Evolutionary conservation across 2,329 filamentous ascomycete genomes (phyloP).

Genomic region (Fusarium robinianum): DNA sequence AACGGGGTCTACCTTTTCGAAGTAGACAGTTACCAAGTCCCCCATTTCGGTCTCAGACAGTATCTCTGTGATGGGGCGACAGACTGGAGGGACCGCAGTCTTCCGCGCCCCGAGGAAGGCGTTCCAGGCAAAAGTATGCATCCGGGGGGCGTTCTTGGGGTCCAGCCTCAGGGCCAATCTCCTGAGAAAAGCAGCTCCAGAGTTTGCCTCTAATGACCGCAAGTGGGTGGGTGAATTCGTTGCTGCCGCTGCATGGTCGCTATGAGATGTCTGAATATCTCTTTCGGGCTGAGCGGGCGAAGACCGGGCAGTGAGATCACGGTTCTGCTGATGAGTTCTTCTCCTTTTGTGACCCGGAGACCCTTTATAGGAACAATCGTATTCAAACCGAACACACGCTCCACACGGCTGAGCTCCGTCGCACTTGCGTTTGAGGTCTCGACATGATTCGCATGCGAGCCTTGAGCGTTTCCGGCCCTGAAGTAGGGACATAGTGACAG

Average conservation of each 20-base stretch:
- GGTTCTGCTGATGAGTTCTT: conserved; percentile 7
- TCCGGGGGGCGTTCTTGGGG: conserved; percentile 54
- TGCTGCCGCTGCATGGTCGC: conserved; percentile 14
- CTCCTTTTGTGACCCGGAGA: conserved; percentile 20
- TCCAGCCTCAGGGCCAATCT: conserved; percentile 57
- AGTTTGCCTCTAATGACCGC: conserved; percentile 59
- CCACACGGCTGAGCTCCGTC: conserved; percentile 57
- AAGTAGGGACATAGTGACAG: conserved; percentile 18
- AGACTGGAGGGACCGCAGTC: conserved; percentile 24
- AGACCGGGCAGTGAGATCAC: conserved; percentile 1
- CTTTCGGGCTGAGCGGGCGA: conserved; percentile 7
- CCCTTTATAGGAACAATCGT: conserved; percentile 54
- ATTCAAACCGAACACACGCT: conserved; percentile 58
- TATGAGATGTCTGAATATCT: not conserved
- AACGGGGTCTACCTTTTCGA: conserved; percentile 55
- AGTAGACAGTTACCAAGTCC: conserved; percentile 52
- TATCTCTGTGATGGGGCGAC: conserved; percentile 50
- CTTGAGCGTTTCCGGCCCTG: conserved; percentile 46
- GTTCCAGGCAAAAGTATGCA: conserved; percentile 63
- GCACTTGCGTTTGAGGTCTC: conserved; percentile 61
- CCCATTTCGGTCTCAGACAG: conserved; percentile 54
- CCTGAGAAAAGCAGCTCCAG: conserved; percentile 59
- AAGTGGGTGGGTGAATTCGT: conserved; percentile 35
- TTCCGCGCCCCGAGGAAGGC: conserved; percentile 38
- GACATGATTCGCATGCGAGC: conserved; percentile 55